Percentiles rank a stretch among this genome's conserved stretches.
Conservation (phyloP, 2,329 filamentous ascomycete genomes). For the Aspergillus neoniger region DNA sequence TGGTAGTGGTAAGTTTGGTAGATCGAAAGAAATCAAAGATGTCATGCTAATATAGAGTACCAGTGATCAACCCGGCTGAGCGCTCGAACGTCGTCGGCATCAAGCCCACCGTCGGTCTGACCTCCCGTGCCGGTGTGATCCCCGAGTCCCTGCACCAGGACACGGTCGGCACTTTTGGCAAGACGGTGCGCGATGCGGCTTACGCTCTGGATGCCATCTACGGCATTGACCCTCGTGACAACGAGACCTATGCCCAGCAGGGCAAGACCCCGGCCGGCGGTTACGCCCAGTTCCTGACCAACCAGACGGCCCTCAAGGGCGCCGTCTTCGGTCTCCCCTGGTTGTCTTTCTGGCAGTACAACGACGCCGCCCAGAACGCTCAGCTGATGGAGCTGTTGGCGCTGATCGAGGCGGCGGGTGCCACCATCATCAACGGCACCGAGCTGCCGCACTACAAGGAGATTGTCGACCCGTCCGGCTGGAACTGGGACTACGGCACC, state of each 20-base stretch:
- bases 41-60: conserved; percentile 8
- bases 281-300: conserved; percentile 60
- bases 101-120: conserved; percentile 74
- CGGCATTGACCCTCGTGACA: conserved; percentile 64
- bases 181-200: conserved; percentile 68
- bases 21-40: background rate
- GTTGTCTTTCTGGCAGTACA: conserved; percentile 68
- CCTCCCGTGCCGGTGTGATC: conserved; percentile 64
- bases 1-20: conserved; percentile 52
- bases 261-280: conserved; percentile 57
- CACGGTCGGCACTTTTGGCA: conserved; percentile 67
- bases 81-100: conserved; percentile 70
- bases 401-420: conserved; percentile 62
- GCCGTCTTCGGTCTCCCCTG: conserved; percentile 72
- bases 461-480: conserved; percentile 67
- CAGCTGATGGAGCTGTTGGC: conserved; percentile 56
- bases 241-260: conserved; percentile 63
- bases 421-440: conserved; percentile 68
- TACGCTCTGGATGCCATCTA: conserved; percentile 69
- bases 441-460: conserved; percentile 65
- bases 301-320: conserved; percentile 57
- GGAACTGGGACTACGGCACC: conserved; percentile 72
- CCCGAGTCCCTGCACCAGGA: conserved; percentile 70
- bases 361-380: conserved; percentile 57
- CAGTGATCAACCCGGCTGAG: conserved; percentile 70